phyloP scores from a whole-genome alignment of 1,284 basidiomycete genomes.

The Cutaneotrichosporon spelunceum region DNA sequence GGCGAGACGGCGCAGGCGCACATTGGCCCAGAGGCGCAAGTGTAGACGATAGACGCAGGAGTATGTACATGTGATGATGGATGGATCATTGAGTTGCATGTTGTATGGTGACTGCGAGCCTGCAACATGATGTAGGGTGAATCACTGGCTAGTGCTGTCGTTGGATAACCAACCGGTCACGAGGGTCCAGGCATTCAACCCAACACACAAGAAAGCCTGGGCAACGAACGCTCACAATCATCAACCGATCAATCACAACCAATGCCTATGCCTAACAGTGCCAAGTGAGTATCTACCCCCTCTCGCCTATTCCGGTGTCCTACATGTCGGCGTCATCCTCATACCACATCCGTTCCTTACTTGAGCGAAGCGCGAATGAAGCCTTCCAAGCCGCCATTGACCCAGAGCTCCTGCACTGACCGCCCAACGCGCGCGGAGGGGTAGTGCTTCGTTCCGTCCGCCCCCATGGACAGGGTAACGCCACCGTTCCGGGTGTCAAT shows the following conservation, averaged over 20 bases:
- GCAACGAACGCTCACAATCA: too few species aligned
- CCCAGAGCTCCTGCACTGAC: conserved; percentile 83
- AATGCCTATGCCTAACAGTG: conserved; percentile 3
- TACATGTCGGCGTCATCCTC: too few species aligned
- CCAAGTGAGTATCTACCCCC: background rate
- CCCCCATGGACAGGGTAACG: conserved; percentile 58
- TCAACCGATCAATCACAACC: conserved; percentile 1
- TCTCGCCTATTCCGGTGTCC: background rate
- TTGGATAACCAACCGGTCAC: too few species aligned
- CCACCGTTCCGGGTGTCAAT: conserved; percentile 69
- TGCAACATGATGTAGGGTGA: too few species aligned
- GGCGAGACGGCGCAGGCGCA: background rate
- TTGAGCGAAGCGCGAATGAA: conserved; percentile 56
- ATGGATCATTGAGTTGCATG: too few species aligned
- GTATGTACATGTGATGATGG: background rate
- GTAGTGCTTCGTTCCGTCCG: conserved; percentile 60
- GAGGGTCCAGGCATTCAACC: too few species aligned
- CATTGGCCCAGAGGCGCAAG: background rate
- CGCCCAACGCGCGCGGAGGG: conserved; percentile 70
- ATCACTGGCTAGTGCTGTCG: too few species aligned
- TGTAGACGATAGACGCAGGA: background rate
- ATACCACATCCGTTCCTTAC: background rate
- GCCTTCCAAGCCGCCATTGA: conserved; percentile 56
- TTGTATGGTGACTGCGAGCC: too few species aligned
- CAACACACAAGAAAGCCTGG: too few species aligned